phyloP scores from a whole-genome alignment of 2,329 filamentous ascomycete genomes.

The Paecilomyces fulvus region DNA sequence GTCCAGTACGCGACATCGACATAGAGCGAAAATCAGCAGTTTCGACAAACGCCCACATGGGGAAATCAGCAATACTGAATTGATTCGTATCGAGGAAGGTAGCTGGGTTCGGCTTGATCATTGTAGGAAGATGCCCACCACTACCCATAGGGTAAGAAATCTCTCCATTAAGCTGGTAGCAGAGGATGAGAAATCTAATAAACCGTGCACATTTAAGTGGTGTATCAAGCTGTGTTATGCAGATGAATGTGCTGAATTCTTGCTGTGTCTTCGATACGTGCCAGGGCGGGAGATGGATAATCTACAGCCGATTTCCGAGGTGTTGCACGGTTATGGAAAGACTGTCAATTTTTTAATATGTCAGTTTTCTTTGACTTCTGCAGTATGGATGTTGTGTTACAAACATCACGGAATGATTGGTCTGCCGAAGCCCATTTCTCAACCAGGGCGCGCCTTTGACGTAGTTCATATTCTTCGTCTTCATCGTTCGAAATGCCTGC shows the following conservation, averaged over 20 bases:
- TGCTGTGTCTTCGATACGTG: too few species aligned
- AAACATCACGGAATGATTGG: constrained; percentile 9
- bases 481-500: background rate
- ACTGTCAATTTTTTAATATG: too few species aligned
- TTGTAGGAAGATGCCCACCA: background rate
- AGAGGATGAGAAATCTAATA: background rate
- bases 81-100: background rate
- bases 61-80: background rate
- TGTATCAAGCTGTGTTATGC: too few species aligned
- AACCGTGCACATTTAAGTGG: too few species aligned
- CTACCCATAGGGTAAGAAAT: background rate
- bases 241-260: too few species aligned
- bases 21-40: background rate
- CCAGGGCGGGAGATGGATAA: too few species aligned
- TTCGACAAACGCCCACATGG: background rate
- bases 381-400: too few species aligned
- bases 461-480: constrained; percentile 7
- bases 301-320: too few species aligned
- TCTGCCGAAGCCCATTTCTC: constrained; percentile 8
- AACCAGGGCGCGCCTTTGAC: constrained; percentile 6
- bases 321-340: too few species aligned
- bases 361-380: too few species aligned
- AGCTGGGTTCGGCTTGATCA: background rate
- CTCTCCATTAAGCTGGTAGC: background rate
- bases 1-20: background rate